Conservation (phyloP, 2,329 filamentous ascomycete species). For the Fusarium nanum region DNA sequence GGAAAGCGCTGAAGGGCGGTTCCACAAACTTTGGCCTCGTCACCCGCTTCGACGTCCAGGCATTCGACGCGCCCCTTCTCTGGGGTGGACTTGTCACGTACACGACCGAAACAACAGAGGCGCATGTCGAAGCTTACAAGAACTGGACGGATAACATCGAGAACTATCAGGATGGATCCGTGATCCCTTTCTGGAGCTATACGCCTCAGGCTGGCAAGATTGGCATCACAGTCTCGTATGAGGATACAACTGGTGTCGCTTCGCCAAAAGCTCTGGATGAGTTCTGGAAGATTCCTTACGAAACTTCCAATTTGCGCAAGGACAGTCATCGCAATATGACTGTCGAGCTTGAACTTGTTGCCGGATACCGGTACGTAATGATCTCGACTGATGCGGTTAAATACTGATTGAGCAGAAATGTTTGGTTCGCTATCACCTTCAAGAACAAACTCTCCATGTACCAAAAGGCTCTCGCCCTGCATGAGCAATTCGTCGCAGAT, state of each 20-base stretch:
- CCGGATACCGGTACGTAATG: constrained; percentile 1
- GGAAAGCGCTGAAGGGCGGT: constrained; percentile 31
- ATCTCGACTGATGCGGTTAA: fast-evolving
- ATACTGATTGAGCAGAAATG: not conserved
- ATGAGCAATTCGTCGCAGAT: constrained; percentile 12
- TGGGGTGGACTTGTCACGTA: constrained; percentile 35
- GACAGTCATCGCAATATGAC: constrained; percentile 22
- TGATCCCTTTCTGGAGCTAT: constrained; percentile 22
- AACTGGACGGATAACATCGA: constrained; percentile 21
- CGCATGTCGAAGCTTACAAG: constrained; percentile 29
- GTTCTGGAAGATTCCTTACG: constrained; percentile 19
- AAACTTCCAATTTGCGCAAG: constrained; percentile 12
- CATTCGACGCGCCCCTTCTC: constrained; percentile 28
- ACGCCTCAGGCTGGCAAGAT: constrained; percentile 11
- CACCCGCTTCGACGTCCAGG: constrained; percentile 35
- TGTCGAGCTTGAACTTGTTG: constrained; percentile 15
- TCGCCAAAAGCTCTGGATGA: constrained; percentile 4
- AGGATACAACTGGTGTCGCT: constrained; percentile 12
- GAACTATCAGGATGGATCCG: constrained; percentile 12
- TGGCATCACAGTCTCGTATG: constrained; percentile 12
- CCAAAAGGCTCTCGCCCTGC: constrained; percentile 10
- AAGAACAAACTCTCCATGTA: constrained; percentile 13
- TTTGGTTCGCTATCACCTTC: constrained; percentile 22
- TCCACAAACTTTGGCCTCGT: constrained; percentile 36
- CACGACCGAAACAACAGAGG: constrained; percentile 21